Conservation (phyloP, 345 rosid species). For the Lepidium aucheri region DNA sequence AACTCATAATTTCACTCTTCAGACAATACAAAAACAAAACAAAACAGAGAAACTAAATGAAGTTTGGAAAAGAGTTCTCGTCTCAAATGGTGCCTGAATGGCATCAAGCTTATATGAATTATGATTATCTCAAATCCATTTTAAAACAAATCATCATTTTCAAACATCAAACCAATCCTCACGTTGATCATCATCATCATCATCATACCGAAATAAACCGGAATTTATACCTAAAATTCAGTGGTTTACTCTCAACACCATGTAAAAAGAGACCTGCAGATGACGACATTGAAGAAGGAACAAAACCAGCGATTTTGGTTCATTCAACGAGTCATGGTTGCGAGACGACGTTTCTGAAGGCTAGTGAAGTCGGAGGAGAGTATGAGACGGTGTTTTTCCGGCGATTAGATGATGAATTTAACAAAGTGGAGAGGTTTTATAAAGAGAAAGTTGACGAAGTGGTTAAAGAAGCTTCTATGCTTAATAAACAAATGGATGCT, state of each 20-base stretch:
- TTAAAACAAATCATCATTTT: constrained; percentile 45
- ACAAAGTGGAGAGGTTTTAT: constrained; percentile 50
- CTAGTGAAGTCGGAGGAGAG: constrained; percentile 57
- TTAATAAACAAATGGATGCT: constrained; percentile 67
- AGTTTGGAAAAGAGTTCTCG: constrained; percentile 63
- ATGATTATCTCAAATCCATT: constrained; percentile 40
- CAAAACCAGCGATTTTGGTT: constrained; percentile 25
- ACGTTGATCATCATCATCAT: constrained; percentile 5
- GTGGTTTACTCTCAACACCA: constrained; percentile 35
- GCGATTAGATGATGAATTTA: constrained; percentile 58
- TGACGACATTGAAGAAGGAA: constrained; percentile 33
- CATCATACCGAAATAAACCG: constrained; percentile 19
- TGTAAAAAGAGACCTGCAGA: constrained; percentile 14
- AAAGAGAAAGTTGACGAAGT: constrained; percentile 47
- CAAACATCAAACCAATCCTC: constrained; percentile 30
- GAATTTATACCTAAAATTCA: constrained; percentile 48
- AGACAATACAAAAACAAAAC: neutral
- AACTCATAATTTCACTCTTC: neutral
- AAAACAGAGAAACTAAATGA: constrained; percentile 29
- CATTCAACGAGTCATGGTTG: constrained; percentile 29
- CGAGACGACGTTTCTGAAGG: constrained; percentile 50
- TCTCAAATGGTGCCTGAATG: constrained; percentile 80
- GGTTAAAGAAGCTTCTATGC: constrained; percentile 43
- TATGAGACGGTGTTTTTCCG: constrained; percentile 51
- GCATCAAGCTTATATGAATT: constrained; percentile 65